Percentiles rank a stretch among this genome's conserved stretches.
These are phyloP conservation scores for Termitomyces heimii DNA, from an alignment of 768 basidiomycete species.

Conservation along the genomic window DNA sequence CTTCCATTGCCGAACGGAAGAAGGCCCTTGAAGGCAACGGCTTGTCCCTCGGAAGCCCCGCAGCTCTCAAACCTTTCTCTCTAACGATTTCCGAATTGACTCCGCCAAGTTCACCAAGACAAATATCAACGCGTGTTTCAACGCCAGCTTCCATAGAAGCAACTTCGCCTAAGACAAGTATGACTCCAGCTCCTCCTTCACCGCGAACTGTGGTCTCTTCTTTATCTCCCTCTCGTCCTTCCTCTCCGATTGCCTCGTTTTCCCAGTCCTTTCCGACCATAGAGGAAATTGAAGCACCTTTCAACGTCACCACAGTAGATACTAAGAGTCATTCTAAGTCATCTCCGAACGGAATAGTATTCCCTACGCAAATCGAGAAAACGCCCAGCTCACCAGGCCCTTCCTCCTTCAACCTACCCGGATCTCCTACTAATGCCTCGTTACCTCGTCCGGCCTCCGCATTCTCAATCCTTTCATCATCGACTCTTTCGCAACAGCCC, in stretches of 20 bases:
- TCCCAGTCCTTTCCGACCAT: constrained; percentile 69
- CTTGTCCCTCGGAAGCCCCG: constrained; percentile 39
- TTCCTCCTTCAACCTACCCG: constrained; percentile 58
- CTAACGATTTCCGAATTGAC: constrained; percentile 43
- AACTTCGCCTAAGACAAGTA: constrained; percentile 23
- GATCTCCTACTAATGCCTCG: constrained; percentile 42
- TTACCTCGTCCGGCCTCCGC: constrained; percentile 36
- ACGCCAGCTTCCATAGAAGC: constrained; percentile 22
- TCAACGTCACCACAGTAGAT: constrained; percentile 41
- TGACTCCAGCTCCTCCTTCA: constrained; percentile 33
- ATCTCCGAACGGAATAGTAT: neutral
- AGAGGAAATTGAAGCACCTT: constrained; percentile 59
- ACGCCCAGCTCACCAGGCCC: constrained; percentile 21
- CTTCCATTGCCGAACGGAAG: constrained; percentile 74
- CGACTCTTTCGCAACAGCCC: constrained; percentile 25
- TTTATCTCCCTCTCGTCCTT: constrained; percentile 61
- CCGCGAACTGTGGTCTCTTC: constrained; percentile 67
- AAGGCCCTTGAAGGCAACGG: constrained; percentile 71
- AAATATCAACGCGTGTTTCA: constrained; percentile 23
- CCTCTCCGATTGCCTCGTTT: constrained; percentile 62
- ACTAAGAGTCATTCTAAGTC: constrained; percentile 15
- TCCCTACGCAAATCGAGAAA: constrained; percentile 39
- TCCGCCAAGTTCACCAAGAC: constrained; percentile 35
- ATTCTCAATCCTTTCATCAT: constrained; percentile 22
- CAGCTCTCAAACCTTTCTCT: constrained; percentile 48